phyloP scores from a whole-genome alignment of 2,329 filamentous ascomycete genomes.

The Cladosporium austrohemisphaericum region DNA sequence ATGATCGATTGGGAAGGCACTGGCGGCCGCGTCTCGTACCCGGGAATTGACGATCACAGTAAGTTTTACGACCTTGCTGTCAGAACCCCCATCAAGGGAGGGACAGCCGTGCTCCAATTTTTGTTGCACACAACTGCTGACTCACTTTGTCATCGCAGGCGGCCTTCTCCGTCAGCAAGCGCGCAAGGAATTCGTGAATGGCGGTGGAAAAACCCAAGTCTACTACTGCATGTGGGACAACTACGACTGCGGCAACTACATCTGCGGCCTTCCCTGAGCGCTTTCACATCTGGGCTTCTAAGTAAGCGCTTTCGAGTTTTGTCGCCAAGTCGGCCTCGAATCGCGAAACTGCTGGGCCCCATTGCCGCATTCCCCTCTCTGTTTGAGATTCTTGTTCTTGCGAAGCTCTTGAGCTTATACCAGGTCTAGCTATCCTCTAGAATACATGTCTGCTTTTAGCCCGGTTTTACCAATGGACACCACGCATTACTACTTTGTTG shows the following conservation, averaged over 20 bases:
- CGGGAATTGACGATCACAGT: background rate
- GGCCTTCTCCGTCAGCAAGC: background rate
- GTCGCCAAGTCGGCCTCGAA: too few species aligned
- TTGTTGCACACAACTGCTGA: background rate
- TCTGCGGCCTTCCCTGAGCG: background rate
- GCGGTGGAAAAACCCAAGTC: background rate
- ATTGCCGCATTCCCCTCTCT: too few species aligned
- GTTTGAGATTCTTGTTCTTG: too few species aligned
- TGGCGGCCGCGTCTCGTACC: background rate
- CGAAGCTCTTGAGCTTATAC: too few species aligned
- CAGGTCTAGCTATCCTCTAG: too few species aligned
- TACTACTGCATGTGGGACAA: constrained; percentile 1
- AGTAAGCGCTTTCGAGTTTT: too few species aligned
- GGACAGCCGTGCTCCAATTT: background rate
- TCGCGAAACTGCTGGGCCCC: too few species aligned
- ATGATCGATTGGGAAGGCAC: background rate
- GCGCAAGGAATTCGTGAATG: background rate
- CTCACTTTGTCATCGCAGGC: background rate
- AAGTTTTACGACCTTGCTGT: background rate
- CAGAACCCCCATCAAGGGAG: too few species aligned
- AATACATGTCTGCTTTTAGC: too few species aligned
- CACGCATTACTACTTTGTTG: too few species aligned
- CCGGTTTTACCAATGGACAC: too few species aligned
- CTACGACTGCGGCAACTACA: constrained; percentile 1
- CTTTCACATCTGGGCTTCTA: background rate